phyloP scores from a whole-genome alignment of 2,329 filamentous ascomycete species.

The Onygenales sp. region DNA sequence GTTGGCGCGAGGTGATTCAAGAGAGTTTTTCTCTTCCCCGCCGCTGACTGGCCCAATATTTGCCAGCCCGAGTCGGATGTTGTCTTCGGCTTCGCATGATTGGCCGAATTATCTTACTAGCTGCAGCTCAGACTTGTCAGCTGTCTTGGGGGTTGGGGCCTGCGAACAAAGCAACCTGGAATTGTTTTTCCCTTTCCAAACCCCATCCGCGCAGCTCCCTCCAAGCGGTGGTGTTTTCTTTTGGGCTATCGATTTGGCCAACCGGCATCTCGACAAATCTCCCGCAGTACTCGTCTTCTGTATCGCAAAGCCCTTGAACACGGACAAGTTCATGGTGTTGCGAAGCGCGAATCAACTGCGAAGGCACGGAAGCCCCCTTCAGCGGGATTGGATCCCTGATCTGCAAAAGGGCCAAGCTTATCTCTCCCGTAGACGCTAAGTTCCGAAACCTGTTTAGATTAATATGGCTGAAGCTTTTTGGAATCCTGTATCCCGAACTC shows the following conservation, averaged over 20 bases:
- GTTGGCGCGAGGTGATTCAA: not conserved
- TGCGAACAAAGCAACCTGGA: not conserved
- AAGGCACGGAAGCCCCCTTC: not conserved
- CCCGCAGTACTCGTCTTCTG: too few relatives aligned
- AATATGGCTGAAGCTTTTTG: not conserved
- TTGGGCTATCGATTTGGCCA: not conserved
- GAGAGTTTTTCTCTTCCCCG: not conserved
- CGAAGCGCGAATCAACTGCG: constrained; percentile 1
- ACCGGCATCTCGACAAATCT: not conserved
- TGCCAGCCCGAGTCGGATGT: not conserved
- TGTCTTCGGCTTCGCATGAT: not conserved
- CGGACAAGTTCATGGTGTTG: not conserved
- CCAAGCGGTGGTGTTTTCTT: not conserved
- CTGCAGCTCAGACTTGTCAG: not conserved
- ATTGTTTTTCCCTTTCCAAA: not conserved
- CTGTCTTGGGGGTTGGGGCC: too few relatives aligned
- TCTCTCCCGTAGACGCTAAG: not conserved
- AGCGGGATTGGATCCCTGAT: not conserved
- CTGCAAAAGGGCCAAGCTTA: not conserved
- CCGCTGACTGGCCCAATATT: not conserved
- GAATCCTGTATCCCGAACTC: not conserved
- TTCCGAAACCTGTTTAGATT: constrained; percentile 1
- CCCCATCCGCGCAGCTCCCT: not conserved
- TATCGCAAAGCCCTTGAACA: too few relatives aligned
- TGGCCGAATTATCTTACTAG: not conserved